Evolutionary conservation across 179 eudicot species (phyloP).

Genomic region (Drosera spatulata): DNA sequence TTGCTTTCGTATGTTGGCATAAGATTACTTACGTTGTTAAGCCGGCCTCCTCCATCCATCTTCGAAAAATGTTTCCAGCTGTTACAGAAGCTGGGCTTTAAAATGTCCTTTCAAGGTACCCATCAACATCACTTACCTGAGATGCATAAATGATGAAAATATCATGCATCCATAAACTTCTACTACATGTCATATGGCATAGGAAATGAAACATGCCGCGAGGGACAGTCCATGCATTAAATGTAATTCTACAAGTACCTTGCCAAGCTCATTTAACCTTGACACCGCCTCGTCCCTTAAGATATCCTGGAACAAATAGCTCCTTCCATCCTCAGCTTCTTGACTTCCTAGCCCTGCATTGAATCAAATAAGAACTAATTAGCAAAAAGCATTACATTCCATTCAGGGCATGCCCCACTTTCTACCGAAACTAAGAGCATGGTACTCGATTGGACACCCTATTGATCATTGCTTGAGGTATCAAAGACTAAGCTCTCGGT

Average conservation of each 20-base stretch:
- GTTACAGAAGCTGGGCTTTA: slow-evolving; percentile 75
- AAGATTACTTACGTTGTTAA: slow-evolving; percentile 60
- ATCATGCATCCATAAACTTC: too few species aligned
- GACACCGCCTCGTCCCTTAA: slow-evolving; percentile 73
- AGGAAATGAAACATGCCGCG: too few species aligned
- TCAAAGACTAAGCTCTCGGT: too few species aligned
- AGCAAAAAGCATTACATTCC: background rate
- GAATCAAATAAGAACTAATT: background rate
- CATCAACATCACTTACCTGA: slow-evolving; percentile 86
- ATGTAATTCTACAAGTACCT: slow-evolving; percentile 33
- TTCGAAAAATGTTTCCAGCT: slow-evolving; percentile 56
- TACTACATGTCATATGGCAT: too few species aligned
- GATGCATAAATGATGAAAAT: too few species aligned
- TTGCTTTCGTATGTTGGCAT: background rate
- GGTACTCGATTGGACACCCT: too few species aligned
- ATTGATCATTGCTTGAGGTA: too few species aligned
- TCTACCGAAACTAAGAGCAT: too few species aligned
- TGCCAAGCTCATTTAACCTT: slow-evolving; percentile 66
- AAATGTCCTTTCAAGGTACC: slow-evolving; percentile 88
- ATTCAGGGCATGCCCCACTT: background rate
- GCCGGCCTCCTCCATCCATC: slow-evolving; percentile 97
- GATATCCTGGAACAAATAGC: slow-evolving; percentile 34
- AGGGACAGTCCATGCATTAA: too few species aligned
- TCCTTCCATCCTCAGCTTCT: slow-evolving; percentile 17
- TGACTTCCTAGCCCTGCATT: slow-evolving; percentile 26